phyloP scores from a whole-genome alignment of 2,329 filamentous ascomycete species.

The Sphaerulina musiva region DNA sequence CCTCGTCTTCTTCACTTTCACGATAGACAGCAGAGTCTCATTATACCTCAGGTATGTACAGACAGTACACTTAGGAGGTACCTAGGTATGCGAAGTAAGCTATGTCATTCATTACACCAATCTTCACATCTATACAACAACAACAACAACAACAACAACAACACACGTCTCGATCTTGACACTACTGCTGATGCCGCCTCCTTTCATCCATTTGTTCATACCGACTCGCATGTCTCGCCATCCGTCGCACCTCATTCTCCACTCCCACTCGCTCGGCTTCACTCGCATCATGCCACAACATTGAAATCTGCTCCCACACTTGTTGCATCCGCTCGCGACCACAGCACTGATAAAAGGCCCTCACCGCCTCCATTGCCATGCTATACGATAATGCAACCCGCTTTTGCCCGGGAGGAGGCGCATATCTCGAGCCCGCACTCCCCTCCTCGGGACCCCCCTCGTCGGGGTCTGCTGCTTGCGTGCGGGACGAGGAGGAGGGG shows the following conservation, averaged over 20 bases:
- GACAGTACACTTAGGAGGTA: too few relatives aligned
- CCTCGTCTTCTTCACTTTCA: too few relatives aligned
- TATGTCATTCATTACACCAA: too few relatives aligned
- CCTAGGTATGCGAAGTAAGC: too few relatives aligned
- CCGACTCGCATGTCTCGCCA: slow-evolving; percentile 6
- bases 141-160: too few relatives aligned
- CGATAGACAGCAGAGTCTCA: too few relatives aligned
- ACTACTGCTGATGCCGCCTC: not conserved
- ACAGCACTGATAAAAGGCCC: slow-evolving; percentile 59
- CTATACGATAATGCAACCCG: slow-evolving; percentile 38
- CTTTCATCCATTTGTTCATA: slow-evolving; percentile 1
- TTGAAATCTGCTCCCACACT: slow-evolving; percentile 46
- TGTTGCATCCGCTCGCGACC: slow-evolving; percentile 47
- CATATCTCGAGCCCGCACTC: not conserved
- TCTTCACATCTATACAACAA: too few relatives aligned
- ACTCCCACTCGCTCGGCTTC: slow-evolving; percentile 2
- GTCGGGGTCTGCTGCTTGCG: not conserved
- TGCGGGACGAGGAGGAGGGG: too few relatives aligned
- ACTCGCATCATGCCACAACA: slow-evolving; percentile 31
- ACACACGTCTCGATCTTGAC: too few relatives aligned
- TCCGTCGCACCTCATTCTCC: slow-evolving; percentile 4
- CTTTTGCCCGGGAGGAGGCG: not conserved
- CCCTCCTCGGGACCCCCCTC: too few relatives aligned
- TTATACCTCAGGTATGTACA: too few relatives aligned
- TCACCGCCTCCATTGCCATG: slow-evolving; percentile 53